phyloP scores from a whole-genome alignment of 768 basidiomycete genomes.

The Nevesoporus exiguus region DNA sequence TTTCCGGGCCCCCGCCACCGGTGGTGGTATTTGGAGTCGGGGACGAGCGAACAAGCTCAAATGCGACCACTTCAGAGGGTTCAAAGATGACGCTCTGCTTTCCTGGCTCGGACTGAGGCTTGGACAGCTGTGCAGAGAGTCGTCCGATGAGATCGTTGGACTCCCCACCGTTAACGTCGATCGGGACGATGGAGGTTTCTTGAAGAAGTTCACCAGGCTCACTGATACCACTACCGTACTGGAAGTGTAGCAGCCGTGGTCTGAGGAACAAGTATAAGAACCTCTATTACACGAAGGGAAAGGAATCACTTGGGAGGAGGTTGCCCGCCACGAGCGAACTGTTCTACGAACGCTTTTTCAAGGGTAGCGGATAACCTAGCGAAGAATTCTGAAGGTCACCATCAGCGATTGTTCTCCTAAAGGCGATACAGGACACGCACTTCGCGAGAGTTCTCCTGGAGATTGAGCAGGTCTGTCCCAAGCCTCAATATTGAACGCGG shows the following conservation, averaged over 20 bases:
- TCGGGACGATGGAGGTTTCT: slow-evolving; percentile 47
- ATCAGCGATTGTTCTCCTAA: slow-evolving; percentile 12
- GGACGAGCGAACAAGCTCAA: slow-evolving; percentile 41
- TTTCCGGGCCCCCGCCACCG: slow-evolving; percentile 22
- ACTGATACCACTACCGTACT: slow-evolving; percentile 44
- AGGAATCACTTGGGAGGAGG: slow-evolving; percentile 30
- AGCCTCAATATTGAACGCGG: slow-evolving; percentile 42
- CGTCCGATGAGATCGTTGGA: slow-evolving; percentile 59
- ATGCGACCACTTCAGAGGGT: slow-evolving; percentile 62
- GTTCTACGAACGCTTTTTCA: slow-evolving; percentile 42
- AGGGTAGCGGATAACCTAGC: slow-evolving; percentile 40
- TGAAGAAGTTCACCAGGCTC: slow-evolving; percentile 31
- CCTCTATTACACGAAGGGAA: not conserved
- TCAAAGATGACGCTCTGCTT: slow-evolving; percentile 58
- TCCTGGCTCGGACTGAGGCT: slow-evolving; percentile 21
- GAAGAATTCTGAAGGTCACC: slow-evolving; percentile 44
- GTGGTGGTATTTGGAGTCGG: slow-evolving; percentile 13
- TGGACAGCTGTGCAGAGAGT: slow-evolving; percentile 35
- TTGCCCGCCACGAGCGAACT: slow-evolving; percentile 34
- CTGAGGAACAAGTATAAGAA: slow-evolving; percentile 11
- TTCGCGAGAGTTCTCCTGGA: slow-evolving; percentile 42
- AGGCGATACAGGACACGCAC: slow-evolving; percentile 24
- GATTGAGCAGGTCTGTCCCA: slow-evolving; percentile 35
- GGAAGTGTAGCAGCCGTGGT: slow-evolving; percentile 52
- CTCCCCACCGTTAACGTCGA: slow-evolving; percentile 45